Evolutionary conservation across 306 rosid species (phyloP).

Genomic region (Quercus cerris): DNA sequence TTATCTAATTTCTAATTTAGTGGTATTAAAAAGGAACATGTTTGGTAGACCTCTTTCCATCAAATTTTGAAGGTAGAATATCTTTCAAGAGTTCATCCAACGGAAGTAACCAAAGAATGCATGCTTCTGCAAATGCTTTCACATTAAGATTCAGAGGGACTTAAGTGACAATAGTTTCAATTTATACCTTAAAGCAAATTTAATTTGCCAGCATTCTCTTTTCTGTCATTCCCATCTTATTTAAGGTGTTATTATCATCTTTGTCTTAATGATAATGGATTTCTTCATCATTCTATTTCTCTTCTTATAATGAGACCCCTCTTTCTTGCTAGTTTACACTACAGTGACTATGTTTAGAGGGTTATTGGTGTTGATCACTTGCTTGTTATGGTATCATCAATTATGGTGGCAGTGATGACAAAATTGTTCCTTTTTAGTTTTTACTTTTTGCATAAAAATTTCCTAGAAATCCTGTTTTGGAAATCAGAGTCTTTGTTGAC

Average conservation of each 20-base stretch:
- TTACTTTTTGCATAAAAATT: neutral
- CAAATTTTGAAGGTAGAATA: neutral
- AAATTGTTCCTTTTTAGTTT: neutral
- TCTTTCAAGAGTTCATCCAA: neutral
- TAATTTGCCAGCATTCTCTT: no score
- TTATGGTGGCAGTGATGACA: neutral
- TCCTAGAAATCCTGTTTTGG: neutral
- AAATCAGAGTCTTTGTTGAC: neutral
- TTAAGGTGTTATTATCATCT: no score
- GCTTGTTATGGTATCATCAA: neutral
- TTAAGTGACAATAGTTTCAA: no score
- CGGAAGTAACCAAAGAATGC: no score
- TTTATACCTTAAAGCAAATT: no score
- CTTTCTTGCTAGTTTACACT: neutral
- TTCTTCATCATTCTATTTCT: no score
- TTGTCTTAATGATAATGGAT: no score
- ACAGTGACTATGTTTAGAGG: neutral
- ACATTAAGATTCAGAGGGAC: no score
- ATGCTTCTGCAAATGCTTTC: no score
- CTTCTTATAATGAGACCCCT: neutral
- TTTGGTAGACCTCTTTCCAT: neutral
- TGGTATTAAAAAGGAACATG: neutral
- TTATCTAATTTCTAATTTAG: neutral
- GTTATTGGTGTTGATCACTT: neutral
- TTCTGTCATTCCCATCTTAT: no score